phyloP scores from a whole-genome alignment of 139 green algal genomes.

The Zygnema cylindricum region DNA sequence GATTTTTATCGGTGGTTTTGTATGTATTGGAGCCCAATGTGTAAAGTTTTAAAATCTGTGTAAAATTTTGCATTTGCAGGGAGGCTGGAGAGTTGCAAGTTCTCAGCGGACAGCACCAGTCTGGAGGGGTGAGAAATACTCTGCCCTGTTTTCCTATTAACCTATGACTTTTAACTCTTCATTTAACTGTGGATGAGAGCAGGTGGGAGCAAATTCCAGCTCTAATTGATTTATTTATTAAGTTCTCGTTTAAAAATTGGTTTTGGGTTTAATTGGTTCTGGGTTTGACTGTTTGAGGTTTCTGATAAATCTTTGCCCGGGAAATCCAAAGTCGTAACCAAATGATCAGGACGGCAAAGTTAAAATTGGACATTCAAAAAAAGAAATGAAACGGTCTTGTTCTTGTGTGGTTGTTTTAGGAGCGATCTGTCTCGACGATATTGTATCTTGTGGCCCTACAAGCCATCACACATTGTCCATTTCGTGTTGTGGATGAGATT shows the following conservation, averaged over 20 bases:
- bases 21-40: no score
- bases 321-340: neutral
- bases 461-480: constrained; percentile 85
- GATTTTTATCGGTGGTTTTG: no score
- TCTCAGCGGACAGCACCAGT: constrained; percentile 84
- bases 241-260: no score
- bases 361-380: constrained; percentile 20
- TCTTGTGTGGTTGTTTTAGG: constrained; percentile 60
- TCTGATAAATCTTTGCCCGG: neutral
- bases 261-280: no score
- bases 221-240: no score
- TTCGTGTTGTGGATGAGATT: constrained; percentile 99
- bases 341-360: neutral
- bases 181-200: no score
- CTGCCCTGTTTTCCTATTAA: no score
- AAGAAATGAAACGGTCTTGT: no score
- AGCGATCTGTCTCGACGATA: constrained; percentile 94
- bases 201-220: no score
- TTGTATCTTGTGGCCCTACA: constrained; percentile 97
- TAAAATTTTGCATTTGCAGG: constrained; percentile 67
- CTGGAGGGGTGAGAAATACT: constrained; percentile 81
- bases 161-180: no score
- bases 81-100: constrained; percentile 78
- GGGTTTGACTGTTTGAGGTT: no score
- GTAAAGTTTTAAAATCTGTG: constrained; percentile 72